These are phyloP conservation scores for Pichia terricola DNA, from an alignment of 1,139 yeast genomes.

Conservation along the genomic window DNA sequence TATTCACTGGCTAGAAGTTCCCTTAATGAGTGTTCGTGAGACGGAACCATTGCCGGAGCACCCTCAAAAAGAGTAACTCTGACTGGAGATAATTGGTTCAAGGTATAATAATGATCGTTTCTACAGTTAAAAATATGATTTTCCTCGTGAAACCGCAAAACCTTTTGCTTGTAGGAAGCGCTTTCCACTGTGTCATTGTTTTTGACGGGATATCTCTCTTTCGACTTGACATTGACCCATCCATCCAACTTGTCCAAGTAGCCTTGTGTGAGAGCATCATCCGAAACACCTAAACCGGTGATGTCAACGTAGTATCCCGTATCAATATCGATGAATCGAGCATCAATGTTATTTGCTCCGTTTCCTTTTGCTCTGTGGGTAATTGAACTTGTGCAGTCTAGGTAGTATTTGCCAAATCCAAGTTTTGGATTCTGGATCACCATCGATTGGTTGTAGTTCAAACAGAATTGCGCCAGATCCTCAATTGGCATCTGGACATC, in stretches of 20 bases:
- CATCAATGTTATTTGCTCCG: constrained; percentile 65
- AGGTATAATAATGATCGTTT: constrained; percentile 34
- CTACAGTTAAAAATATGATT: constrained; percentile 33
- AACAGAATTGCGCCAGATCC: constrained; percentile 33
- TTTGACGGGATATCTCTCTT: neutral
- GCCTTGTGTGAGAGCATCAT: constrained; percentile 3
- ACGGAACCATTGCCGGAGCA: constrained; percentile 36
- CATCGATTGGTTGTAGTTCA: constrained; percentile 35
- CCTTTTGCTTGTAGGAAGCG: constrained; percentile 7
- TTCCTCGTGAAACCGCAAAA: constrained; percentile 9
- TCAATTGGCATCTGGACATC: constrained; percentile 51
- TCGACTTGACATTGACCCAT: neutral
- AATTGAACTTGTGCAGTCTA: constrained; percentile 33
- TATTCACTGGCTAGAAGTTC: constrained; percentile 26
- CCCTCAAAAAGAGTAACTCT: constrained; percentile 41
- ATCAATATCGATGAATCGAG: constrained; percentile 67
- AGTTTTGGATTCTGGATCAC: constrained; percentile 53
- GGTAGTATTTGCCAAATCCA: constrained; percentile 47
- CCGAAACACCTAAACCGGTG: constrained; percentile 35
- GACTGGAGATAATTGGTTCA: constrained; percentile 33
- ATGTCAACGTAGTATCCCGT: constrained; percentile 70
- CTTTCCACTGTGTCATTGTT: neutral
- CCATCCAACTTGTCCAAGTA: neutral
- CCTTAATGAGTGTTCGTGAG: constrained; percentile 24
- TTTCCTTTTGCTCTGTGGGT: constrained; percentile 32